These are phyloP conservation scores for Tetrapisispora iriomotensis DNA, from an alignment of 805 yeast genomes.

Conservation along the genomic window DNA sequence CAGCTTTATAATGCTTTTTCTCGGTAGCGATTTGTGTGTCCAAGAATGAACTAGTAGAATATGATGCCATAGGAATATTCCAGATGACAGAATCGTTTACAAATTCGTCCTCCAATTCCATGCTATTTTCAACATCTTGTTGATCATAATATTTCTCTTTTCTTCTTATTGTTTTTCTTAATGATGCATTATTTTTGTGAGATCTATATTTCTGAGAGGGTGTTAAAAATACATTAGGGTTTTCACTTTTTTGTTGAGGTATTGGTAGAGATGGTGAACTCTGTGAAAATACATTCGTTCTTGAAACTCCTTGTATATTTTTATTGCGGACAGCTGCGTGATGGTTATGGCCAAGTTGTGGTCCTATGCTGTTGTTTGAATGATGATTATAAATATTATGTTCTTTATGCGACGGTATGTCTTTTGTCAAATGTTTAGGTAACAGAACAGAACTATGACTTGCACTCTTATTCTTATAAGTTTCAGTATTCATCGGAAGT, in stretches of 20 bases:
- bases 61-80: conserved; percentile 44
- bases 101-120: conserved; percentile 23
- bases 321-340: not conserved
- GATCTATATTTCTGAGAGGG: conserved; percentile 33
- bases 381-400: not conserved
- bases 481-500: not conserved
- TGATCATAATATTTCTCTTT: conserved; percentile 32
- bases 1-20: not conserved
- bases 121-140: conserved; percentile 7
- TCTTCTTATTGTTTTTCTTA: conserved; percentile 23
- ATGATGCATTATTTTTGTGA: conserved; percentile 27
- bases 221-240: conserved; percentile 16
- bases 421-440: too few species aligned
- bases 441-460: too few species aligned
- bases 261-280: conserved; percentile 4
- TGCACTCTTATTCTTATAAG: not conserved
- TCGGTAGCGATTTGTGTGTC: not conserved
- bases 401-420: not conserved
- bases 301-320: not conserved
- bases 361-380: too few species aligned
- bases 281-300: not conserved
- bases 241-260: conserved; percentile 10
- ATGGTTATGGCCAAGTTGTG: too few species aligned
- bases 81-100: conserved; percentile 36
- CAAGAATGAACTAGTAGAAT: conserved; percentile 24